Evolutionary conservation across 2,329 filamentous ascomycete genomes (phyloP), one percentile per base, ranked within the genome.

Genomic region (Emergomyces orientalis): DNA sequence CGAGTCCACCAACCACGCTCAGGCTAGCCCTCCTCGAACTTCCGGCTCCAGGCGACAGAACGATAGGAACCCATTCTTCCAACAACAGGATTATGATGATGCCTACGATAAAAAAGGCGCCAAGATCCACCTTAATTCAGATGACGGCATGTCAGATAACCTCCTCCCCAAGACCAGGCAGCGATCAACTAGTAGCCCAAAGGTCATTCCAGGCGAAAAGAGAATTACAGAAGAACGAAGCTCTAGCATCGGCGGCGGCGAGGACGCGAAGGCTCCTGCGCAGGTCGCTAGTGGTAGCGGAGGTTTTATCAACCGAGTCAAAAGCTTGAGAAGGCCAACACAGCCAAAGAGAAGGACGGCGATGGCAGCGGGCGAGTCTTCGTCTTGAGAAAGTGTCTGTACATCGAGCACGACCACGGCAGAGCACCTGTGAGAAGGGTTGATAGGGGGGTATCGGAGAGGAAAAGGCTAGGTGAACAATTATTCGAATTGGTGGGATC

Each of bases 41-140:
- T 73, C 73, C 3, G 68, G 73, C 27, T 70, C 73, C 9, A 74
- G 71, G 32, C 71, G 71, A 14, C 67, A 64, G 27, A 76, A 79
- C 66, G 84, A 86, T 64, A 79, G 79, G 64, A 95, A 93, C 73
- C 90, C 91, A 0, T 96, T 95, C 79, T 92, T 91, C 74, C 43
- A 59, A 49, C 43, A 59, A 49, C 82, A 85, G 60, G 91, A 97
- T 66, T 96, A 89, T 68, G 84, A 88, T 67, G 79, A 81, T 58
- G 85, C 84, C 14, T 87, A 86, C 70, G 84, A 87, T 59, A 84
- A 77, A 72, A 88, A 88, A 73, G 83, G 83, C 25, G 80, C 82
- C 39, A 79, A 79, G 61, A 85, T 88, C 69, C 80, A 75, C 62
- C 76, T 79, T 64, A 78, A 78, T 27, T 81, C 84, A 67, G 77